These are phyloP conservation scores for Globisporangium carolinianum DNA, from an alignment of 352 stramenopile genomes.

Conservation along the genomic window DNA sequence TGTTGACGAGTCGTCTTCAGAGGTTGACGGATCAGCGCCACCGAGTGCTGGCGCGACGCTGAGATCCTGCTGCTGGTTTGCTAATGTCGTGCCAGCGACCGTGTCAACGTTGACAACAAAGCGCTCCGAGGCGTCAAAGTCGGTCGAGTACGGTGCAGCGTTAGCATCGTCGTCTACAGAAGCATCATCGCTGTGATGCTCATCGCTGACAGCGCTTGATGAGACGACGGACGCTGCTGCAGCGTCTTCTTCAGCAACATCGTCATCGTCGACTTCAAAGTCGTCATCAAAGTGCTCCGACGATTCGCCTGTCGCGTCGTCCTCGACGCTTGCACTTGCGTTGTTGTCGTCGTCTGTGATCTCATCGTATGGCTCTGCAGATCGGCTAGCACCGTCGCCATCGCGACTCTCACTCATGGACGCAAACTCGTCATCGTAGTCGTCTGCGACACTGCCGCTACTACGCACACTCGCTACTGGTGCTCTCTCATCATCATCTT, in stretches of 20 bases:
- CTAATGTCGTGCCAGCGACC: no score
- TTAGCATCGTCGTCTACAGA: background rate
- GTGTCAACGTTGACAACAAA: no score
- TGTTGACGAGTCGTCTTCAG: conserved; percentile 38
- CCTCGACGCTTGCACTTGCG: background rate
- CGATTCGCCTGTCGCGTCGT: conserved; percentile 1
- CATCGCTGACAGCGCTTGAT: no score
- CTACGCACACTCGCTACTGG: background rate
- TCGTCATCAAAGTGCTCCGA: conserved; percentile 9
- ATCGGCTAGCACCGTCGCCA: background rate
- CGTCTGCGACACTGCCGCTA: background rate
- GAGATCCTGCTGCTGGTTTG: no score
- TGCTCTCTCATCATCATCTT: conserved; percentile 11
- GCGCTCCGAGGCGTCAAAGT: no score
- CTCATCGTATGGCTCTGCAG: no score
- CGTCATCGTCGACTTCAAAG: conserved; percentile 6
- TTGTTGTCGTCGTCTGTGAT: background rate
- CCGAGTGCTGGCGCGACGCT: no score
- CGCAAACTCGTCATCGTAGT: conserved; percentile 13
- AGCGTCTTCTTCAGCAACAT: background rate
- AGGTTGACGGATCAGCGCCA: conserved; percentile 13
- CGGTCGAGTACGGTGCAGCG: no score
- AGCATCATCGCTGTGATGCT: background rate
- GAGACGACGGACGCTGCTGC: background rate
- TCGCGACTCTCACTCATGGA: conserved; percentile 9